Conservation (phyloP, 169 alveolate genomes). For the Eimeria praecox region DNA sequence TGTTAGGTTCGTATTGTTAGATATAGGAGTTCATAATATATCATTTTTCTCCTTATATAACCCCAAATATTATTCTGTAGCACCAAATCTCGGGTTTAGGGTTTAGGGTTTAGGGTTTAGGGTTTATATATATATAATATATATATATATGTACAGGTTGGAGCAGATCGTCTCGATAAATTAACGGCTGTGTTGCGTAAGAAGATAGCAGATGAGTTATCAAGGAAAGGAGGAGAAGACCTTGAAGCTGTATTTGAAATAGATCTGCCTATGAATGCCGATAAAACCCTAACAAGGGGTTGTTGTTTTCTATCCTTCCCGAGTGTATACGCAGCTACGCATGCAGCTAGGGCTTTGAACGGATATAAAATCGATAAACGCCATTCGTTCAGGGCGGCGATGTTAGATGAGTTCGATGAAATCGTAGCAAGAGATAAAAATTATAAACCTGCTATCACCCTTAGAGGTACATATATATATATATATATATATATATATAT, state of each 20-base stretch:
- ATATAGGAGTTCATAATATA: too few relatives aligned
- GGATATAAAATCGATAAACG: constrained; percentile 85
- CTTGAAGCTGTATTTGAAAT: constrained; percentile 31
- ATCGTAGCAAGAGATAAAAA: constrained; percentile 86
- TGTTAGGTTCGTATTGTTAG: neutral
- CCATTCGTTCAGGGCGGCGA: constrained; percentile 87
- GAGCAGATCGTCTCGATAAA: constrained; percentile 80
- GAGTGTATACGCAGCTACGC: constrained; percentile 88
- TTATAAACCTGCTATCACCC: constrained; percentile 89
- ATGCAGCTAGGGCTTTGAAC: constrained; percentile 84
- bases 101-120: constrained; percentile 3
- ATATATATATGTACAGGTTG: constrained; percentile 45
- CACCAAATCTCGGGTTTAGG: neutral
- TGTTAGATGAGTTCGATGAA: constrained; percentile 89
- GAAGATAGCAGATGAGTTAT: constrained; percentile 71
- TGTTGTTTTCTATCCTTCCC: constrained; percentile 90
- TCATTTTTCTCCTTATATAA: too few relatives aligned
- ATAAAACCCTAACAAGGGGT: constrained; percentile 86
- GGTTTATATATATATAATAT: neutral
- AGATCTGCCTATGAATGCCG: constrained; percentile 35
- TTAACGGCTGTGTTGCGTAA: constrained; percentile 68
- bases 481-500: too few relatives aligned
- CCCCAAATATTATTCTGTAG: too few relatives aligned
- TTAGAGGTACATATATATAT: constrained; percentile 72
- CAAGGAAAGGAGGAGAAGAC: constrained; percentile 67